A percentile compares a stretch with the other conserved stretches of the same genome.
Conservation (phyloP, 2,329 filamentous ascomycete genomes). For the Aureobasidium uvarum region DNA sequence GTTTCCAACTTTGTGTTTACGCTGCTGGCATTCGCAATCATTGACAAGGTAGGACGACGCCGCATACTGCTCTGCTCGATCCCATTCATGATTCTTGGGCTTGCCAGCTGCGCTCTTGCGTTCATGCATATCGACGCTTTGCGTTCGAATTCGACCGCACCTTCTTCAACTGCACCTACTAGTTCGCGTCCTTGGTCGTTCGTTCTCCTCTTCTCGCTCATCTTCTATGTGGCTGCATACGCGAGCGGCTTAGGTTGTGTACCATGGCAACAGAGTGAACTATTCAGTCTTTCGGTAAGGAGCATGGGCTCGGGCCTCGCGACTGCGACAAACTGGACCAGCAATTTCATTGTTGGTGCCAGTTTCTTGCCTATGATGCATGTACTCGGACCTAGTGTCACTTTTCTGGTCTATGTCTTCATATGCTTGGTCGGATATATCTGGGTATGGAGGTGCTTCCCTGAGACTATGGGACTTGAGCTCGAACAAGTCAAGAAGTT, state of each 20-base stretch:
- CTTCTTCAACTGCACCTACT: background rate
- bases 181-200: constrained; percentile 40
- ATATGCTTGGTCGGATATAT: constrained; percentile 69
- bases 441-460: constrained; percentile 71
- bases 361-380: constrained; percentile 90
- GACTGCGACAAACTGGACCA: constrained; percentile 82
- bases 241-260: constrained; percentile 87
- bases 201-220: constrained; percentile 70
- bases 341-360: constrained; percentile 81
- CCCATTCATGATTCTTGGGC: constrained; percentile 75
- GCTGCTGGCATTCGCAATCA: constrained; percentile 46
- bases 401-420: constrained; percentile 75
- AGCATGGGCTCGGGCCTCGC: constrained; percentile 69
- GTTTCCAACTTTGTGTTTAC: constrained; percentile 50
- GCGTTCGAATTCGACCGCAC: background rate
- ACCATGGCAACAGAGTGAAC: constrained; percentile 93
- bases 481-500: constrained; percentile 75
- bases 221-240: constrained; percentile 81
- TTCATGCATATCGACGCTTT: constrained; percentile 63
- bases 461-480: constrained; percentile 76
- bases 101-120: constrained; percentile 67
- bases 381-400: constrained; percentile 66
- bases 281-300: constrained; percentile 72
- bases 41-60: constrained; percentile 47
- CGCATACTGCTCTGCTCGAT: constrained; percentile 76